Conservation (phyloP, 768 basidiomycete genomes). For the Boletus pseudo-olivaceus region DNA sequence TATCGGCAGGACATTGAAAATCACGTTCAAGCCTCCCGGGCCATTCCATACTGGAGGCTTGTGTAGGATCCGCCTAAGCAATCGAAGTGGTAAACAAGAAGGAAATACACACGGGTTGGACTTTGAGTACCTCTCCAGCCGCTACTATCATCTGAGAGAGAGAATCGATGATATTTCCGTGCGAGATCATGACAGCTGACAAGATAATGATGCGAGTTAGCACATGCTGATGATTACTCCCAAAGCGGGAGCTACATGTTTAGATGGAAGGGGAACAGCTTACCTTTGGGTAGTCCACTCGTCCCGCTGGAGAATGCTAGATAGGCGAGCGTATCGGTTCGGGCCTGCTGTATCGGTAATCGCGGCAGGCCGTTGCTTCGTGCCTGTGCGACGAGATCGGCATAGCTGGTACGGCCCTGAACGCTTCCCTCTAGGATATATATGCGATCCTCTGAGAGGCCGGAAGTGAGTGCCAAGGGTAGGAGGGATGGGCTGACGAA, state of each 20-base stretch:
- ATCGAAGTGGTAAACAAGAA: neutral
- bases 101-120: slow-evolving; percentile 36
- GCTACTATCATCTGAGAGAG: slow-evolving; percentile 38
- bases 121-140: slow-evolving; percentile 28
- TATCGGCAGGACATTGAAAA: slow-evolving; percentile 60
- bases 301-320: slow-evolving; percentile 78
- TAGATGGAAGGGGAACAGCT: neutral
- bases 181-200: slow-evolving; percentile 70
- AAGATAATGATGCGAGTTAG: slow-evolving; percentile 1
- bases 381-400: slow-evolving; percentile 41
- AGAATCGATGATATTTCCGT: slow-evolving; percentile 55
- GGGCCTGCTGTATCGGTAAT: slow-evolving; percentile 43
- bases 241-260: neutral
- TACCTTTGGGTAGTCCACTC: slow-evolving; percentile 72
- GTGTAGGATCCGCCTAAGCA: neutral
- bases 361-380: slow-evolving; percentile 37
- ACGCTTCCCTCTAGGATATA: slow-evolving; percentile 45
- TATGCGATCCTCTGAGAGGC: slow-evolving; percentile 40
- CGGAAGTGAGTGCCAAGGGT: slow-evolving; percentile 37
- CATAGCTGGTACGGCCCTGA: slow-evolving; percentile 42
- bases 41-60: slow-evolving; percentile 40
- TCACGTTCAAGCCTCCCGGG: slow-evolving; percentile 45
- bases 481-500: slow-evolving; percentile 52
- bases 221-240: neutral
- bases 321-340: slow-evolving; percentile 58